Evolutionary conservation across 1,284 basidiomycete genomes (phyloP).

Genomic region (Trametes sp.): DNA sequence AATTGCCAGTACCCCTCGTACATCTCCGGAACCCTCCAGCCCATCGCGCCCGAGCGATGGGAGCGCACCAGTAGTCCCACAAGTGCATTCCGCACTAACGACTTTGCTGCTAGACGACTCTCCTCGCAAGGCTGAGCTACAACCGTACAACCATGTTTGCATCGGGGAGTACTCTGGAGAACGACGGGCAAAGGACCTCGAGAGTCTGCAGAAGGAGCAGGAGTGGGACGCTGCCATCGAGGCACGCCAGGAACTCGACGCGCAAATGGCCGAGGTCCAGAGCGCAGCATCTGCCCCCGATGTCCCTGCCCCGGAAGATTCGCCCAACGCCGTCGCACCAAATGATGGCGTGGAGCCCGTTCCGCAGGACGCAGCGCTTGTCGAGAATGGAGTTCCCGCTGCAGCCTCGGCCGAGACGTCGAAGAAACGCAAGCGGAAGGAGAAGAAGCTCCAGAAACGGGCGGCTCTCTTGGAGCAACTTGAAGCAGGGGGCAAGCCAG

Average conservation of each 20-base stretch:
- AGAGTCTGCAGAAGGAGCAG: conserved; percentile 33
- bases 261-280: conserved; percentile 7
- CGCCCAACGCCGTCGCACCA: background rate
- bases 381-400: background rate
- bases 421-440: conserved; percentile 38
- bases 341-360: background rate
- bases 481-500: conserved; percentile 16
- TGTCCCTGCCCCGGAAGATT: conserved; percentile 5
- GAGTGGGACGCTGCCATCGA: conserved; percentile 31
- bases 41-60: conserved; percentile 20
- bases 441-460: conserved; percentile 33
- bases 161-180: conserved; percentile 69
- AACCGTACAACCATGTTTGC: conserved; percentile 84
- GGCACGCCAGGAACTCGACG: conserved; percentile 23
- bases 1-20: conserved; percentile 32
- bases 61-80: conserved; percentile 9
- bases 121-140: conserved; percentile 75
- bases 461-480: conserved; percentile 25
- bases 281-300: conserved; percentile 1
- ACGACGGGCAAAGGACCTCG: conserved; percentile 56
- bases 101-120: conserved; percentile 88
- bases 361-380: background rate
- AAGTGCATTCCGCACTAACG: conserved; percentile 64
- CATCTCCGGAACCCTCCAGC: conserved; percentile 17
- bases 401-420: conserved; percentile 10